These are phyloP conservation scores for Wickerhamiella shivajii DNA, from an alignment of 805 yeast species.

Conservation along the genomic window DNA sequence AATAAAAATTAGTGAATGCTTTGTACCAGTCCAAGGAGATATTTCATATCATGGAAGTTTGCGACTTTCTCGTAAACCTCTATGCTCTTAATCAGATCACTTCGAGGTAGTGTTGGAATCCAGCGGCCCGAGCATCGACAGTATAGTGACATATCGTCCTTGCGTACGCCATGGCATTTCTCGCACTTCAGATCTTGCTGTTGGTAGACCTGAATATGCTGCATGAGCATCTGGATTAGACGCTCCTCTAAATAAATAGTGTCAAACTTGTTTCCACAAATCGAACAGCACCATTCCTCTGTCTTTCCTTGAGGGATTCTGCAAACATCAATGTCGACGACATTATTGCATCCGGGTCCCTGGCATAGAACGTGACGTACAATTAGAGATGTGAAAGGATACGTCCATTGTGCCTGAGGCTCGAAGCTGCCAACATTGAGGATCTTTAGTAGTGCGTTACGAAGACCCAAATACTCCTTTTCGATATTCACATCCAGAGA, in stretches of 20 bases:
- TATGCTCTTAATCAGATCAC: conserved; percentile 32
- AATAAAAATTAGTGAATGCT: neutral
- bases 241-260: conserved; percentile 65
- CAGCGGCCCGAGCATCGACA: conserved; percentile 73
- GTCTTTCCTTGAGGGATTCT: conserved; percentile 23
- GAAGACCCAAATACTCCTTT: conserved; percentile 57
- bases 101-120: conserved; percentile 36
- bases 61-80: conserved; percentile 45
- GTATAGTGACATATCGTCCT: conserved; percentile 51
- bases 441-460: conserved; percentile 56
- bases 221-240: conserved; percentile 49
- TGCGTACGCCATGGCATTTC: conserved; percentile 57
- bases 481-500: conserved; percentile 47
- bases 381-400: conserved; percentile 59
- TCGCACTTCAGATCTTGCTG: conserved; percentile 70
- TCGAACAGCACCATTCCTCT: conserved; percentile 37
- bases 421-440: conserved; percentile 80
- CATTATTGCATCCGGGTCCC: conserved; percentile 50
- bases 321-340: conserved; percentile 71
- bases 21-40: neutral
- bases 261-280: conserved; percentile 51
- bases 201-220: conserved; percentile 43
- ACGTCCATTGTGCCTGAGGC: conserved; percentile 50
- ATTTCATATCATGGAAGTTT: conserved; percentile 36
- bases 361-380: conserved; percentile 56